phyloP scores from a whole-genome alignment of 139 green algal species.

The Coccomyxa sp. region DNA sequence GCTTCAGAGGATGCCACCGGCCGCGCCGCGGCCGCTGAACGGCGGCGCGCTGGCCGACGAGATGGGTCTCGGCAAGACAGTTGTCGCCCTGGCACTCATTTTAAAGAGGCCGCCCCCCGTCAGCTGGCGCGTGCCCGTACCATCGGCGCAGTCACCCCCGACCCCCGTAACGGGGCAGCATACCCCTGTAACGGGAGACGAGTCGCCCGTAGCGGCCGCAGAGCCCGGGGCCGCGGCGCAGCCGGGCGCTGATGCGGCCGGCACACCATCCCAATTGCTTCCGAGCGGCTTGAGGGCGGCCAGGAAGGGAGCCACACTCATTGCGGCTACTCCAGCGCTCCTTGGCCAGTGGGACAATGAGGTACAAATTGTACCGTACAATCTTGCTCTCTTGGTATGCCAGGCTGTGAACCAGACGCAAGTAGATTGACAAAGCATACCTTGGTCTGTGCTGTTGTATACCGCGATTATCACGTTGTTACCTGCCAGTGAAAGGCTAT shows the following conservation, averaged over 20 bases:
- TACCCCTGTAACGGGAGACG: not conserved
- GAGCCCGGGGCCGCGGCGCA: not conserved
- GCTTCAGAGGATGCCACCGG: constrained; percentile 2
- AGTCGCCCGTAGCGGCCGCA: not conserved
- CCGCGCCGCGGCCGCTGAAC: not conserved
- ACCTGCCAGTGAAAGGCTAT: not conserved
- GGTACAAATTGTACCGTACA: not conserved
- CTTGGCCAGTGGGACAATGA: constrained; percentile 13
- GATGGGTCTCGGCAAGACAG: constrained; percentile 56
- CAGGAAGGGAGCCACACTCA: not conserved
- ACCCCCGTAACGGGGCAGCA: constrained; percentile 8
- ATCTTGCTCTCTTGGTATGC: not conserved
- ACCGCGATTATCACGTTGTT: not conserved
- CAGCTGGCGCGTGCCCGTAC: not conserved
- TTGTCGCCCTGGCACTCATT: constrained; percentile 42
- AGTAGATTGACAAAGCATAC: not conserved
- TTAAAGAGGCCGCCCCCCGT: constrained; percentile 22
- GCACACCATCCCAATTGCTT: no score
- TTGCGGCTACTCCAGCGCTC: constrained; percentile 3
- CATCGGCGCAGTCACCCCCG: not conserved
- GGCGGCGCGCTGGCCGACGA: constrained; percentile 36
- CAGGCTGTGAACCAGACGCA: not conserved
- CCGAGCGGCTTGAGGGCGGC: not conserved
- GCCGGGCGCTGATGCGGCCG: not conserved
- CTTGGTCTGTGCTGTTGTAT: not conserved